A percentile compares a stretch with the other conserved stretches of the same genome.
Evolutionary conservation across 2,329 filamentous ascomycete species (phyloP).

Genomic region (Lithohypha guttulata): DNA sequence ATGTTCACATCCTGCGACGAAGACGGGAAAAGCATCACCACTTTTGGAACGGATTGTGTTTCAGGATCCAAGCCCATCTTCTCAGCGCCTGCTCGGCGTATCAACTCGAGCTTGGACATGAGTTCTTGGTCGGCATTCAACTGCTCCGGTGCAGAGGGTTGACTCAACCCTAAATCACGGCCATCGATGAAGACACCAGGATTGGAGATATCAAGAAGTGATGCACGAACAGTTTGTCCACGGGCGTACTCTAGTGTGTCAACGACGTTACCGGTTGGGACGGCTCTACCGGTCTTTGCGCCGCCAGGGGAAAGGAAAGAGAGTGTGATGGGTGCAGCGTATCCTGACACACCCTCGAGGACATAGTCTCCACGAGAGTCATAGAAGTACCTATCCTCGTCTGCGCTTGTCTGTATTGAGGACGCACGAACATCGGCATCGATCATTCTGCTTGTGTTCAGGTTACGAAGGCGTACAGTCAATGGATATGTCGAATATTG

Average conservation of each 20-base stretch:
- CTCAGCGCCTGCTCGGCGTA: slow-evolving; percentile 46
- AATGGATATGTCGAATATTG: slow-evolving; percentile 26
- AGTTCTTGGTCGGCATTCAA: slow-evolving; percentile 40
- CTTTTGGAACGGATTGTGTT: slow-evolving; percentile 45
- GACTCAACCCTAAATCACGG: slow-evolving; percentile 39
- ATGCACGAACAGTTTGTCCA: slow-evolving; percentile 40
- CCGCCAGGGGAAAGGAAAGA: slow-evolving; percentile 53
- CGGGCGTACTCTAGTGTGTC: slow-evolving; percentile 44
- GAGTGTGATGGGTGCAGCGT: slow-evolving; percentile 45
- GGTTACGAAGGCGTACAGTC: slow-evolving; percentile 55
- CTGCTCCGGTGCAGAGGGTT: slow-evolving; percentile 42
- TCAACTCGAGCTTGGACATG: slow-evolving; percentile 40
- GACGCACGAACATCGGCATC: slow-evolving; percentile 44
- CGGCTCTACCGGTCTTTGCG: slow-evolving; percentile 49
- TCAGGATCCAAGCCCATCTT: slow-evolving; percentile 48
- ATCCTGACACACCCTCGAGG: slow-evolving; percentile 54
- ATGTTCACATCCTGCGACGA: slow-evolving; percentile 29
- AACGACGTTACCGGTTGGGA: slow-evolving; percentile 47
- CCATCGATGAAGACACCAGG: slow-evolving; percentile 52
- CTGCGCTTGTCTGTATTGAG: slow-evolving; percentile 34
- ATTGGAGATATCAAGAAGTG: slow-evolving; percentile 53
- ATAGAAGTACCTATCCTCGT: slow-evolving; percentile 23
- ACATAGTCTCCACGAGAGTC: slow-evolving; percentile 40
- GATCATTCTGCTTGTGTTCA: slow-evolving; percentile 57
- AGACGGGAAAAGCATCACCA: slow-evolving; percentile 42